These are phyloP conservation scores for Oehlia diaphana DNA, from an alignment of 192 early-diverging fungal genomes.

Conservation along the genomic window DNA sequence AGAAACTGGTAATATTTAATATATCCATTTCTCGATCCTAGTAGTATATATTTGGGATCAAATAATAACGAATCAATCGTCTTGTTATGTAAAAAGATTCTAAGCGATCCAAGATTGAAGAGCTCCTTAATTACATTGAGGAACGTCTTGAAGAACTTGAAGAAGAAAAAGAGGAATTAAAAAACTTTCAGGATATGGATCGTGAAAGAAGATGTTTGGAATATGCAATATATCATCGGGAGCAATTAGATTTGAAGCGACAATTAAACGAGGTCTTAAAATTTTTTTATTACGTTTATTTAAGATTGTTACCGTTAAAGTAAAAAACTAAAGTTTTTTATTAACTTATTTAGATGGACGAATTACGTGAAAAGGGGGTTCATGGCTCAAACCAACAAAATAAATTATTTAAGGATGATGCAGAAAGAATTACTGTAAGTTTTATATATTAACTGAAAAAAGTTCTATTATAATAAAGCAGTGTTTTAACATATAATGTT, in stretches of 20 bases:
- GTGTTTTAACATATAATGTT: background rate
- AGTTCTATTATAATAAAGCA: background rate
- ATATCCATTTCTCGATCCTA: constrained; percentile 15
- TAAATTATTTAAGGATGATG: constrained; percentile 52
- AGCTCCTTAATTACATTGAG: constrained; percentile 84
- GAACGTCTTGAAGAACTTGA: constrained; percentile 88
- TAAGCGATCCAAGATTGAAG: constrained; percentile 86
- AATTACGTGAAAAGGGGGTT: constrained; percentile 34
- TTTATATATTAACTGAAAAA: background rate
- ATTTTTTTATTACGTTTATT: constrained; percentile 26
- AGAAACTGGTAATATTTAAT: constrained; percentile 65
- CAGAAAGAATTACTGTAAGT: constrained; percentile 45
- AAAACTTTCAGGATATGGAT: constrained; percentile 85
- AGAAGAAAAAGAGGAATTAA: constrained; percentile 90
- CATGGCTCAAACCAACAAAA: constrained; percentile 62
- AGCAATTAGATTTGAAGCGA: constrained; percentile 80
- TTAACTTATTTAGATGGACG: constrained; percentile 38
- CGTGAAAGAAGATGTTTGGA: constrained; percentile 84
- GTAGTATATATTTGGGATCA: background rate
- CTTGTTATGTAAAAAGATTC: constrained; percentile 45
- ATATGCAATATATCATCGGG: constrained; percentile 90
- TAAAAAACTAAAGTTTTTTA: background rate
- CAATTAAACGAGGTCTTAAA: constrained; percentile 64
- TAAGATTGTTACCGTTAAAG: constrained; percentile 6
- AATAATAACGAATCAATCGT: background rate